These are phyloP conservation scores for Xylariaceae sp. DNA, from an alignment of 2,329 filamentous ascomycete species.

Conservation along the genomic window DNA sequence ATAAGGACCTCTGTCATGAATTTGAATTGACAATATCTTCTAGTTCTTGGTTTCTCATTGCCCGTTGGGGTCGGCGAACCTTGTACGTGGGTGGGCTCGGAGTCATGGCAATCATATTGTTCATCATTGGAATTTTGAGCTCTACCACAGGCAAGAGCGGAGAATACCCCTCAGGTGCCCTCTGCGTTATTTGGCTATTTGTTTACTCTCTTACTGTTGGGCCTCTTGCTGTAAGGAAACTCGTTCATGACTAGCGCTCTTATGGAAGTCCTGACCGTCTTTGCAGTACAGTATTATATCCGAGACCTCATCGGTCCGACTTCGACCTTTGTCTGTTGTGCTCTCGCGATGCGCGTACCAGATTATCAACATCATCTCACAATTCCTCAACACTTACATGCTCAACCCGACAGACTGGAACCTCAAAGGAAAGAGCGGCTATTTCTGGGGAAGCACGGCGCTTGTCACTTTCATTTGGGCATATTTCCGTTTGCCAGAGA, in stretches of 20 bases:
- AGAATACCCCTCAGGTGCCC: conserved; percentile 38
- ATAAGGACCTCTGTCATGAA: too few species aligned
- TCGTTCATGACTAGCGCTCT: too few species aligned
- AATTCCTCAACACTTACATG: conserved; percentile 37
- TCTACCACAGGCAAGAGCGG: conserved; percentile 39
- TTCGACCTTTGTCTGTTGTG: conserved; percentile 44
- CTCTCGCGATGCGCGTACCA: conserved; percentile 43
- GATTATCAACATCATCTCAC: conserved; percentile 40
- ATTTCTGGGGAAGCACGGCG: conserved; percentile 41
- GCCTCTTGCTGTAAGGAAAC: conserved; percentile 39
- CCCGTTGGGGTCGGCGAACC: conserved; percentile 38
- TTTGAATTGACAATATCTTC: conserved; percentile 21
- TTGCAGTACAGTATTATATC: conserved; percentile 42
- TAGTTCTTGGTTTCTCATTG: conserved; percentile 38
- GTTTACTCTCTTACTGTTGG: conserved; percentile 46
- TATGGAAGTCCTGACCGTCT: conserved; percentile 5
- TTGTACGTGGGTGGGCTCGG: conserved; percentile 39
- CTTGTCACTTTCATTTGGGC: conserved; percentile 45
- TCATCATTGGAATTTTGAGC: conserved; percentile 39
- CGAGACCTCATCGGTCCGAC: conserved; percentile 45
- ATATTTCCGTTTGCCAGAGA: conserved; percentile 50
- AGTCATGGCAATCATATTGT: conserved; percentile 33
- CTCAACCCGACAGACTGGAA: conserved; percentile 37
- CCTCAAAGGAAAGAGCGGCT: conserved; percentile 40
- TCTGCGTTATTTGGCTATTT: conserved; percentile 43